These are phyloP conservation scores for Coriolopsis trogii DNA, from an alignment of 1,284 basidiomycete genomes.

Conservation along the genomic window DNA sequence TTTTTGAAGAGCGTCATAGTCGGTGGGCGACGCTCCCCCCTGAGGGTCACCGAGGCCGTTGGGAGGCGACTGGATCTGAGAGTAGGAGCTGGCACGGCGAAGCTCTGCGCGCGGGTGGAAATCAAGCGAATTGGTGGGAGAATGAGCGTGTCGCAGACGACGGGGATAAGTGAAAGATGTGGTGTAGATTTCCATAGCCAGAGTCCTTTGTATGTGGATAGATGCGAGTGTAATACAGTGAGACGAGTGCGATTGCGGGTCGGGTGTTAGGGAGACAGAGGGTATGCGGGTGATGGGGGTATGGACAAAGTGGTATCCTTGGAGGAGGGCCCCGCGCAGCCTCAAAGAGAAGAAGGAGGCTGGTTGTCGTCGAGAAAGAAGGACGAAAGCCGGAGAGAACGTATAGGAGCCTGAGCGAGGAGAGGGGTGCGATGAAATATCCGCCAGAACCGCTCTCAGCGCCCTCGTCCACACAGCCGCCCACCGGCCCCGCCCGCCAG, in stretches of 20 bases:
- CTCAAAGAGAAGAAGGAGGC: constrained; percentile 33
- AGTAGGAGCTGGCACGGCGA: constrained; percentile 49
- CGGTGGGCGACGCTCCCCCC: constrained; percentile 43
- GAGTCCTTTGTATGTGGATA: constrained; percentile 32
- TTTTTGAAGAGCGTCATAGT: constrained; percentile 80
- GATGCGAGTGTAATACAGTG: constrained; percentile 37
- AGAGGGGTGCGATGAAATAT: constrained; percentile 23
- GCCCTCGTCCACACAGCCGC: too few species aligned
- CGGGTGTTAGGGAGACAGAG: constrained; percentile 39
- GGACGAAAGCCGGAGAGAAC: constrained; percentile 29
- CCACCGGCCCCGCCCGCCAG: constrained; percentile 1
- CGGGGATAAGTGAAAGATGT: constrained; percentile 89
- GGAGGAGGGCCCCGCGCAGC: constrained; percentile 34
- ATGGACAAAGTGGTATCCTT: constrained; percentile 43
- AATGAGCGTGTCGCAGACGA: constrained; percentile 68
- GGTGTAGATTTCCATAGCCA: constrained; percentile 87
- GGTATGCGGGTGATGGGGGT: constrained; percentile 41
- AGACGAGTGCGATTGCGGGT: constrained; percentile 24
- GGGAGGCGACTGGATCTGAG: constrained; percentile 44
- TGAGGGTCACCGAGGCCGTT: constrained; percentile 38
- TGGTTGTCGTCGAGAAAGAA: constrained; percentile 35
- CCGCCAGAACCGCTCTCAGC: constrained; percentile 10
- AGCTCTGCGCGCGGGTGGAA: constrained; percentile 46
- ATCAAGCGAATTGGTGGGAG: constrained; percentile 65
- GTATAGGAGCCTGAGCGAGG: constrained; percentile 31